Base-by-base conservation (phyloP, 176 grass and related monocot genomes). In the Poa annua region DNA sequence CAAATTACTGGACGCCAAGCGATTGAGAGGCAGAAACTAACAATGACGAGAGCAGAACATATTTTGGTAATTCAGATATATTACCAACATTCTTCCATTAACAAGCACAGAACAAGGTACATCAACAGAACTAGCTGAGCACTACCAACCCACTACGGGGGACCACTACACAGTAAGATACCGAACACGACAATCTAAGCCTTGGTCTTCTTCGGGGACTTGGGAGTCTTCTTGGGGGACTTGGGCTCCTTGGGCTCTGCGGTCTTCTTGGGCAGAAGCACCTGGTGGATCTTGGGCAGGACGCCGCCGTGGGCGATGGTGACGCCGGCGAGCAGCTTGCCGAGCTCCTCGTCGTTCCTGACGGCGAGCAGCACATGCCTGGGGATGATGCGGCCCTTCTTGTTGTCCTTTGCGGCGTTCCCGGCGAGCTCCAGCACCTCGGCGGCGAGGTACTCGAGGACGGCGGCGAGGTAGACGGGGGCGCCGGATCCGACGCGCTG, bases 361-460 rank as follows among this genome's bases (percentile, higher is more conserved):
- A 92, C 77, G 4, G 90, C 90, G 5, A 92, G 84, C 9, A 92
- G 76, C 39, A 92, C 76, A 57, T 92, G 90, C 11, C 90, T 55
- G 2, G 90, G 90, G 77, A 92, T 78, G 65, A 92, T 92, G 55
- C 90, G 62, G 2, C 47, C 61, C 87, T 92, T 92, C 87, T 92
- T 92, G 90, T 92, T 92, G 84, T 92, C 90, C 80, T 81, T 83
- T 2, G 90, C 90, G 0, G 90, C 90, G 33, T 92, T 92, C 0
- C 90, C 90, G 11, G 90, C 90, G 38, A 92, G 87, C 87, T 92
- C 90, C 21, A 92, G 66, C 11, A 92, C 91, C 88, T 93, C 92
- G 0, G 92, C 92, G 4, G 92, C 92, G 35, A 94, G 92, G 81
- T 94, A 94, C 71, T 94, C 92, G 11, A 94, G 89, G 59, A 94